Conservation (phyloP, 768 basidiomycete genomes). For the Xerocomus spinulosus region DNA sequence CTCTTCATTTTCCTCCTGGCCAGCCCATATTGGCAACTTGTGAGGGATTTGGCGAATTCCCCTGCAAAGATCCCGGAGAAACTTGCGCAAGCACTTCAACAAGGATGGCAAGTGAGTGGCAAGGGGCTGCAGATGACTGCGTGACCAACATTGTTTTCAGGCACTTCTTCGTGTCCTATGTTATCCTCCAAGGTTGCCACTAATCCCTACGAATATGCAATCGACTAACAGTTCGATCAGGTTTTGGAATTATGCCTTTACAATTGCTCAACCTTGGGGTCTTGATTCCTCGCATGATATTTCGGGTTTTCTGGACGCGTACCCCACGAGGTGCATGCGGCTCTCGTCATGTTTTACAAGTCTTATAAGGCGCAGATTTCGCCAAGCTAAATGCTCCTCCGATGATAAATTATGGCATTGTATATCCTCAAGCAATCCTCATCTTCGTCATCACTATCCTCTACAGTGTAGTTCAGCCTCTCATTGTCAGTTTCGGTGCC, state of each 20-base stretch:
- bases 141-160: constrained; percentile 31
- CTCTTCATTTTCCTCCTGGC: constrained; percentile 90
- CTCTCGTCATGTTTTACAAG: neutral
- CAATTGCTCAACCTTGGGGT: constrained; percentile 91
- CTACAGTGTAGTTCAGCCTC: constrained; percentile 93
- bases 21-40: constrained; percentile 87
- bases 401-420: constrained; percentile 95
- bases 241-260: constrained; percentile 91
- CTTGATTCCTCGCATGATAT: constrained; percentile 73
- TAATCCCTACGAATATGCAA: neutral
- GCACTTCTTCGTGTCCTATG: constrained; percentile 82
- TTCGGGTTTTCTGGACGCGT: constrained; percentile 71
- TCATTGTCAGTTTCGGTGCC: constrained; percentile 93
- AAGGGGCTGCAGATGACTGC: constrained; percentile 6
- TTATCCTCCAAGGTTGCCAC: constrained; percentile 69
- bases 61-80: constrained; percentile 94
- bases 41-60: constrained; percentile 87
- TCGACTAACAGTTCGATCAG: constrained; percentile 34
- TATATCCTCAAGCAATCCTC: constrained; percentile 95
- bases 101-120: constrained; percentile 53
- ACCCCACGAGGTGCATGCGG: constrained; percentile 76
- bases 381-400: constrained; percentile 97
- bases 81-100: constrained; percentile 77
- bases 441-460: constrained; percentile 93
- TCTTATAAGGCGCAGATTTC: constrained; percentile 56